Evolutionary conservation across 148 eudicot genomes (phyloP).

Genomic region (Rhododendron henanense): DNA sequence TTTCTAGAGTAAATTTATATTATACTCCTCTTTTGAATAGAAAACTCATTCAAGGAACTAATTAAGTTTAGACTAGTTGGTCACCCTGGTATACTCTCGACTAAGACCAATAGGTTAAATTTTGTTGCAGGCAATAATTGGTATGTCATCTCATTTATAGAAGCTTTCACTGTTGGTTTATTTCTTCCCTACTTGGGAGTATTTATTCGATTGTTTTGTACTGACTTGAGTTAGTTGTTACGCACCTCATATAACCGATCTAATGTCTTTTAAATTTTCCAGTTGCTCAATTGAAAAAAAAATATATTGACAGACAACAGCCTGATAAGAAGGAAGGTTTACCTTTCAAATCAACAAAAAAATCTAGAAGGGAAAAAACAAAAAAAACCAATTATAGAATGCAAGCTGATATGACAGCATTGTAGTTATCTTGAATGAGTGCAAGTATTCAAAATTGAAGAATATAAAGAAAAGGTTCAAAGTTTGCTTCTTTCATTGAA

Average conservation of each 20-base stretch:
- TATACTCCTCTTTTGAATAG: too few relatives aligned
- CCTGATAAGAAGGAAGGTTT: too few relatives aligned
- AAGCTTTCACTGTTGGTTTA: neutral
- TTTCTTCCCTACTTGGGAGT: too few relatives aligned
- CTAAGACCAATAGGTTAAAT: neutral
- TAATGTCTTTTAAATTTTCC: neutral
- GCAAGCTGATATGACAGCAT: neutral
- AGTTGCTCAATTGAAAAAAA: neutral
- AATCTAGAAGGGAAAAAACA: too few relatives aligned
- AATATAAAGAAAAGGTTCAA: neutral
- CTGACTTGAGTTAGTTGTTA: neutral
- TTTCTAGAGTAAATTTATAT: too few relatives aligned
- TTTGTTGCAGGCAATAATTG: too few relatives aligned
- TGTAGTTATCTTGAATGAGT: neutral
- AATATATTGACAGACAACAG: too few relatives aligned
- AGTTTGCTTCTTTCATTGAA: neutral
- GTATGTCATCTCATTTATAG: neutral
- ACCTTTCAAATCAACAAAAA: too few relatives aligned
- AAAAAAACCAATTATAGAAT: neutral
- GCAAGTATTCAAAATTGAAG: neutral
- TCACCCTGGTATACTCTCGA: too few relatives aligned
- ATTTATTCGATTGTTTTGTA: too few relatives aligned
- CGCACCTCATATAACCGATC: neutral
- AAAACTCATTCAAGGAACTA: too few relatives aligned
- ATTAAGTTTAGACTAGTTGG: too few relatives aligned